Evolutionary conservation across 257 asterid genomes (phyloP).

Genomic region (Ilex asprella): DNA sequence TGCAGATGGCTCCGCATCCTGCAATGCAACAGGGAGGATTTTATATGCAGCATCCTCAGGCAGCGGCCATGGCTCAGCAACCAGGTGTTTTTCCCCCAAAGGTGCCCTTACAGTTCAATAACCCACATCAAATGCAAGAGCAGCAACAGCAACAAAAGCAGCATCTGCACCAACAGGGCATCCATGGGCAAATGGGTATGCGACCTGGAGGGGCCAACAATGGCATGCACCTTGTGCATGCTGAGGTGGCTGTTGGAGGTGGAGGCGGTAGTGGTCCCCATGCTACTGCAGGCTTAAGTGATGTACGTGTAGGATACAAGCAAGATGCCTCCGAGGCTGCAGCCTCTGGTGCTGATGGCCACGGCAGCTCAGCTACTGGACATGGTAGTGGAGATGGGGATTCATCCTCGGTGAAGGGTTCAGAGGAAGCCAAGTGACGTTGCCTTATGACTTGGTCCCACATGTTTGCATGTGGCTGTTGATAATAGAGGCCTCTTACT

Average conservation of each 20-base stretch:
- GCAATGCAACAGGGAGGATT: conserved; percentile 73
- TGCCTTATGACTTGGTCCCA: neutral
- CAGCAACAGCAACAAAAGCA: conserved; percentile 43
- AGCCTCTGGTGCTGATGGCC: conserved; percentile 32
- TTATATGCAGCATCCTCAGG: conserved; percentile 81
- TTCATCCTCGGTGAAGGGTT: neutral
- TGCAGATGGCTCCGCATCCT: conserved; percentile 64
- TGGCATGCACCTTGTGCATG: conserved; percentile 33
- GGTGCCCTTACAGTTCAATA: conserved; percentile 42
- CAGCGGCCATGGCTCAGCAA: conserved; percentile 61
- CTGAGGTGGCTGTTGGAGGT: conserved; percentile 33
- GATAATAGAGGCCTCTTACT: neutral
- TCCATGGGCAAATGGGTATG: conserved; percentile 37
- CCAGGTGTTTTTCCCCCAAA: conserved; percentile 46
- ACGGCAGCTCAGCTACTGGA: conserved; percentile 27
- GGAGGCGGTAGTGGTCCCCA: conserved; percentile 31
- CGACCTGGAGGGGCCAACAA: conserved; percentile 45
- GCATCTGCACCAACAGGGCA: conserved; percentile 30
- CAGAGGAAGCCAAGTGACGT: conserved; percentile 41
- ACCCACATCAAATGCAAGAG: conserved; percentile 45
- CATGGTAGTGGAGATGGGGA: conserved; percentile 26
- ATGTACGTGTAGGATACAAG: conserved; percentile 33
- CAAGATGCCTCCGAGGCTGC: conserved; percentile 38
- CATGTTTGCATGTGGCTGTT: neutral
- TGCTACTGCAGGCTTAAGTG: conserved; percentile 29